Evolutionary conservation across 228 moss, liverwort and hornwort genomes (phyloP), one percentile per base, ranked within the genome.

Genomic region (Sphagnum fallax): DNA sequence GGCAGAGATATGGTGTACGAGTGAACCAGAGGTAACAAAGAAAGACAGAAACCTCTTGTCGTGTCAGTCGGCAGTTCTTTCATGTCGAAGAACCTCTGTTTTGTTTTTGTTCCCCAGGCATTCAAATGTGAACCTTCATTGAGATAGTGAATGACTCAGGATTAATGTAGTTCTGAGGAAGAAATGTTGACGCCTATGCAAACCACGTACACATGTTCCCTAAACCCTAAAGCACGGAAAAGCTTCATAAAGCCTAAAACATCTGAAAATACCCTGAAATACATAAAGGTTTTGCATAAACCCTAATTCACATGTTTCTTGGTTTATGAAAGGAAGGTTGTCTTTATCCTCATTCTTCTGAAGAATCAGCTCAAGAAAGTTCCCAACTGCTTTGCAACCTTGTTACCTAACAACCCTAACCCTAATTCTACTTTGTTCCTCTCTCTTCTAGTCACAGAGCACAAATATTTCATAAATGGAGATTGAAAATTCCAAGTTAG

Each of bases 1-100:
- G 65, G 92, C 80, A 69, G 90, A 89, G 78, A 92, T 95, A 63
- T 95, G 92, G 90, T 87, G 83, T 68, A 79, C 65, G 32, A 92
- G 90, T 67, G 79, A 72, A 51, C 85, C 95, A 52, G 86, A 92
- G 81, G 95, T 84, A 15, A 78, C 32, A 32, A 32, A 32, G 32
- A 32, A 32, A 32, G 32, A 32, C 32, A 32, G 32, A 32, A 32
- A 32, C 32, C 32, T 32, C 32, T 32, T 32, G 32, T 32, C 32
- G 3, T 32, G 32, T 1, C 32, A 32, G 32, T 75, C 70, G 60
- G 16, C 1, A 6, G 6, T 16, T 2, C 32, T 32, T 32, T 32
- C 32, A 32, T 32, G 32, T 32, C 32, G 32, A 32, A 32, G 55
- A 8, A 12, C 12, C 12, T 12, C 55, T 55, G 8, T 12, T 55